A percentile compares a stretch with the other conserved stretches of the same genome.
Conservation (phyloP, 805 yeast genomes). For the Candida arabinofermentans region DNA sequence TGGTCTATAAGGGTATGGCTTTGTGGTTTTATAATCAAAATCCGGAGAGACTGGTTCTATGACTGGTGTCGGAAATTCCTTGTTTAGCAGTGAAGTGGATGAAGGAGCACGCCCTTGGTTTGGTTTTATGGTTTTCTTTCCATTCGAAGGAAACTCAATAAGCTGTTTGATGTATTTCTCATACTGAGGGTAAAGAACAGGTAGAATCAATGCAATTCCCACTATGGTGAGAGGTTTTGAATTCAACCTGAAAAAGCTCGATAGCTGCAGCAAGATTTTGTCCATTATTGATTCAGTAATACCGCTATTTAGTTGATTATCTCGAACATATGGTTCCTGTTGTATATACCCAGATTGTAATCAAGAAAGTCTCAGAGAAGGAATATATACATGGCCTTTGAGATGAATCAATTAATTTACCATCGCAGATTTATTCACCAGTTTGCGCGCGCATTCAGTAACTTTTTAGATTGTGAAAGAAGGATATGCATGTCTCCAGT, state of each 20-base stretch:
- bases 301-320: too few species aligned
- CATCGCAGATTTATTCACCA: too few species aligned
- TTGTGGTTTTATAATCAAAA: slow-evolving; percentile 40
- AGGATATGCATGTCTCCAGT: too few species aligned
- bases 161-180: not conserved
- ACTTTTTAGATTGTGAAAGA: too few species aligned
- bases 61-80: slow-evolving; percentile 14
- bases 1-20: slow-evolving; percentile 33
- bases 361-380: too few species aligned
- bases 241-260: not conserved
- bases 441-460: too few species aligned
- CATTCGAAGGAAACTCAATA: slow-evolving; percentile 1
- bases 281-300: not conserved
- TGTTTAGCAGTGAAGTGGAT: not conserved
- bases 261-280: not conserved
- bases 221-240: slow-evolving; percentile 6
- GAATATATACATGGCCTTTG: too few species aligned
- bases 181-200: slow-evolving; percentile 4
- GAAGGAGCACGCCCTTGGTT: too few species aligned
- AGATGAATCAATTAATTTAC: too few species aligned
- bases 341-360: too few species aligned
- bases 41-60: slow-evolving; percentile 31
- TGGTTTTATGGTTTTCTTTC: not conserved
- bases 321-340: too few species aligned
- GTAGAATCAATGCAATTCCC: slow-evolving; percentile 5